Evolutionary conservation across 441 rosid genomes (phyloP).

Genomic region (Pelargonium citronellum): DNA sequence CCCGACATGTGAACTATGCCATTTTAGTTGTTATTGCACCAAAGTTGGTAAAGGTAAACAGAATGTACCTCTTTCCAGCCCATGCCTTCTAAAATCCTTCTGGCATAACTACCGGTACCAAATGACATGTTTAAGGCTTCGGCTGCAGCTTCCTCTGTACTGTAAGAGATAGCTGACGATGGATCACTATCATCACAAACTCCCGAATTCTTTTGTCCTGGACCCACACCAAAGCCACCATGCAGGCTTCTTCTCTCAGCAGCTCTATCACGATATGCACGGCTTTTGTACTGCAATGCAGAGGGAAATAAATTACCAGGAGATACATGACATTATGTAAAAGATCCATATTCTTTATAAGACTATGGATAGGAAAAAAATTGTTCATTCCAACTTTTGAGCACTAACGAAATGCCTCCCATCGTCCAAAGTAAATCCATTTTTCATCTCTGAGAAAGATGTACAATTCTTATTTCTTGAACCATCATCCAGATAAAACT

Average conservation of each 20-base stretch:
- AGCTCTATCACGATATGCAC: slow-evolving; percentile 77
- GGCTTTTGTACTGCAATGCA: slow-evolving; percentile 36
- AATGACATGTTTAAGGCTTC: slow-evolving; percentile 63
- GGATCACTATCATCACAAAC: slow-evolving; percentile 24
- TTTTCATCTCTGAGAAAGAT: neutral
- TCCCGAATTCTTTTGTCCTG: slow-evolving; percentile 57
- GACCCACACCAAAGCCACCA: slow-evolving; percentile 80
- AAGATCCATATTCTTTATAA: neutral
- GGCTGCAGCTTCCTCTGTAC: slow-evolving; percentile 53
- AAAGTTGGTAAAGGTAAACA: neutral
- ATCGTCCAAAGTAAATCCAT: neutral
- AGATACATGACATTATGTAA: neutral
- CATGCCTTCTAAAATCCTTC: slow-evolving; percentile 72
- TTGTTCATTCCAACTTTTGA: neutral
- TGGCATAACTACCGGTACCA: slow-evolving; percentile 75
- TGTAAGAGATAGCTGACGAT: slow-evolving; percentile 23
- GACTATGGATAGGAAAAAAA: neutral
- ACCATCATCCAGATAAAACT: neutral
- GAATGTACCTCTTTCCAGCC: slow-evolving; percentile 83
- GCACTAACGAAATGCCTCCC: neutral
- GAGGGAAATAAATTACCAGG: slow-evolving; percentile 12
- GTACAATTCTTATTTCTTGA: neutral
- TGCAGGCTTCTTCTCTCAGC: slow-evolving; percentile 83
- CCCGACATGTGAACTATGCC: too few species aligned
- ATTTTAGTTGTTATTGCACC: too few species aligned